A percentile compares a stretch with the other conserved stretches of the same genome.
phyloP scores from a whole-genome alignment of 2,329 filamentous ascomycete genomes.

The Rhinocladiella similis region DNA sequence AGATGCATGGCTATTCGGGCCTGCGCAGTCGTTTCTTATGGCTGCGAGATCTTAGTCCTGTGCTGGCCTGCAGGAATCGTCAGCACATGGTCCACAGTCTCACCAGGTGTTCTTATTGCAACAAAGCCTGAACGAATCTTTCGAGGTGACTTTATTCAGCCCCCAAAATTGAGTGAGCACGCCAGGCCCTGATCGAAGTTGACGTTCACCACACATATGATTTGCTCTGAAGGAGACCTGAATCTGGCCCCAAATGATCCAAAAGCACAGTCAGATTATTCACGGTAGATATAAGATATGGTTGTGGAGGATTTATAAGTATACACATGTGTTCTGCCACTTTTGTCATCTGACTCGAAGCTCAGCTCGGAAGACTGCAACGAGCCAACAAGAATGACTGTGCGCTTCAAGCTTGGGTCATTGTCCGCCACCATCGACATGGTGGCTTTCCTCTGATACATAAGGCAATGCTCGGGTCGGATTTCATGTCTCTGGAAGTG shows the following conservation, averaged over 20 bases:
- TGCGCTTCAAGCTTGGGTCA: no score
- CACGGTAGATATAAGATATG: not conserved
- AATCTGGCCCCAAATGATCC: not conserved
- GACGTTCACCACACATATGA: not conserved
- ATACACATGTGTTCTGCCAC: not conserved
- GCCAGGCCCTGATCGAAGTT: not conserved
- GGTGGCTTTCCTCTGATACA: no score
- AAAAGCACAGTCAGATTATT: constrained; percentile 5
- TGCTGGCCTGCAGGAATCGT: not conserved
- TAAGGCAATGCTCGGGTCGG: no score
- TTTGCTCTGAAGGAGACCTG: not conserved
- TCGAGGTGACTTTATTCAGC: not conserved
- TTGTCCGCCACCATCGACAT: no score
- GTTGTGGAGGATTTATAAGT: not conserved
- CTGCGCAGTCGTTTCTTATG: not conserved
- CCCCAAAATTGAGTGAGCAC: not conserved
- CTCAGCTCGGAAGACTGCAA: not conserved
- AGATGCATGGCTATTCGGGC: not conserved
- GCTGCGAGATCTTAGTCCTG: not conserved
- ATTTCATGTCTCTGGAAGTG: no score
- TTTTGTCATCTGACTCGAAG: not conserved
- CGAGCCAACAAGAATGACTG: not conserved
- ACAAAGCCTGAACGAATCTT: not conserved
- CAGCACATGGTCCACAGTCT: not conserved
- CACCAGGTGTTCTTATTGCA: not conserved